phyloP scores from a whole-genome alignment of 78 protist genomes.

The Dictyostelium purpureum region DNA sequence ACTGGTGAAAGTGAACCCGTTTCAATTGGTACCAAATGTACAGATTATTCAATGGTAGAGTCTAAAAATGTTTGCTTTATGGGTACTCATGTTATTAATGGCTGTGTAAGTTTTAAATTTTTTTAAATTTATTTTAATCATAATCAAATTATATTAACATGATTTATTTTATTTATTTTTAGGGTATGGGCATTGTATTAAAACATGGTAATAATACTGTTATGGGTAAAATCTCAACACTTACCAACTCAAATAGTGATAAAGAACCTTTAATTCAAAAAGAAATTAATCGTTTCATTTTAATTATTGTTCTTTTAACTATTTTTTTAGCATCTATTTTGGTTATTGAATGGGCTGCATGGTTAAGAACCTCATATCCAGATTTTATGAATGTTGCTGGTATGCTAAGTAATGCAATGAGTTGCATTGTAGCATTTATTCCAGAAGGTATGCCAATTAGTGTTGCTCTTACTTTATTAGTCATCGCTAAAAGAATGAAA shows the following conservation, averaged over 20 bases:
- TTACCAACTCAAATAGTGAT: constrained; percentile 80
- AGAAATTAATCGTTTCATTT: constrained; percentile 80
- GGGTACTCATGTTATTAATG: constrained; percentile 79
- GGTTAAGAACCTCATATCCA: neutral
- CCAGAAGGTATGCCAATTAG: constrained; percentile 98
- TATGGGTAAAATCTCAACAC: neutral
- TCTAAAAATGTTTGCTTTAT: constrained; percentile 75
- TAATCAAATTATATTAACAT: too few relatives aligned
- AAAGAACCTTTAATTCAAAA: constrained; percentile 57
- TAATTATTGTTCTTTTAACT: constrained; percentile 61
- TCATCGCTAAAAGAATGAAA: constrained; percentile 89
- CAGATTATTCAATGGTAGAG: constrained; percentile 82
- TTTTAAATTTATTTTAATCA: constrained; percentile 62
- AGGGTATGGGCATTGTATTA: neutral
- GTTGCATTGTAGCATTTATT: constrained; percentile 96
- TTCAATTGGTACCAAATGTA: constrained; percentile 10
- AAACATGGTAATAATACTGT: neutral
- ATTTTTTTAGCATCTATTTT: constrained; percentile 33
- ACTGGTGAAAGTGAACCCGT: constrained; percentile 89
- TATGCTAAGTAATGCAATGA: constrained; percentile 89
- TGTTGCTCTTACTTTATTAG: constrained; percentile 94
- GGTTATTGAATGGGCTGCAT: neutral
- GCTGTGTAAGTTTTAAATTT: constrained; percentile 83
- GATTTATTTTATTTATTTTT: too few relatives aligned
- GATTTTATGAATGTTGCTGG: constrained; percentile 44